phyloP scores from a whole-genome alignment of 139 green algal species.

The Mesotaenium endlicherianum region DNA sequence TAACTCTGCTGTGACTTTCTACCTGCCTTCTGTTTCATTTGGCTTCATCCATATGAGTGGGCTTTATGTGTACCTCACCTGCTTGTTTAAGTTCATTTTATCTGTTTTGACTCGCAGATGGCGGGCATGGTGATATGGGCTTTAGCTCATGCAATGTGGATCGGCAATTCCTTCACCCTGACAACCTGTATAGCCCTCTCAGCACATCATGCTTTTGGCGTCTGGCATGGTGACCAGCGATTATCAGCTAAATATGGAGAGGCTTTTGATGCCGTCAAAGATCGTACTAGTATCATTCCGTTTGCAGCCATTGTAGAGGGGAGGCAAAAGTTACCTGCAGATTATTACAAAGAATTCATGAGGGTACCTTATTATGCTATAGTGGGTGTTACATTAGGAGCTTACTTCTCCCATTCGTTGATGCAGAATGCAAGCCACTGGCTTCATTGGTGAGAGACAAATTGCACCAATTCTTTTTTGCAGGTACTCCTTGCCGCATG shows the following conservation, averaged over 20 bases:
- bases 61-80: background rate
- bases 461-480: background rate
- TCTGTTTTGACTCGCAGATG: conserved; percentile 34
- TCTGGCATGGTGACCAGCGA: conserved; percentile 90
- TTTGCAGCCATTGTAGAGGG: conserved; percentile 79
- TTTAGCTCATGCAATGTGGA: conserved; percentile 85
- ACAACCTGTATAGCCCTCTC: conserved; percentile 77
- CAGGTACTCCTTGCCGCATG: too few relatives aligned
- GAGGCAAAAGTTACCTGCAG: conserved; percentile 81
- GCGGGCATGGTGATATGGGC: conserved; percentile 85
- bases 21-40: background rate
- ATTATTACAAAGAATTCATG: conserved; percentile 94
- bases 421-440: conserved; percentile 81
- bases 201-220: conserved; percentile 90
- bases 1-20: background rate
- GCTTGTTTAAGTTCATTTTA: background rate
- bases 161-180: conserved; percentile 90
- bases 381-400: conserved; percentile 76
- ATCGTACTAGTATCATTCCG: conserved; percentile 79
- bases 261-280: conserved; percentile 81
- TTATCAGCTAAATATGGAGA: conserved; percentile 81
- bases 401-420: conserved; percentile 84
- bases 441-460: conserved; percentile 85
- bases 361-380: conserved; percentile 78
- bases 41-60: background rate